A percentile compares a stretch with the other conserved stretches of the same genome.
These are phyloP conservation scores for Lophiostoma macrostomum DNA, from an alignment of 495 filamentous ascomycete species.

Conservation along the genomic window DNA sequence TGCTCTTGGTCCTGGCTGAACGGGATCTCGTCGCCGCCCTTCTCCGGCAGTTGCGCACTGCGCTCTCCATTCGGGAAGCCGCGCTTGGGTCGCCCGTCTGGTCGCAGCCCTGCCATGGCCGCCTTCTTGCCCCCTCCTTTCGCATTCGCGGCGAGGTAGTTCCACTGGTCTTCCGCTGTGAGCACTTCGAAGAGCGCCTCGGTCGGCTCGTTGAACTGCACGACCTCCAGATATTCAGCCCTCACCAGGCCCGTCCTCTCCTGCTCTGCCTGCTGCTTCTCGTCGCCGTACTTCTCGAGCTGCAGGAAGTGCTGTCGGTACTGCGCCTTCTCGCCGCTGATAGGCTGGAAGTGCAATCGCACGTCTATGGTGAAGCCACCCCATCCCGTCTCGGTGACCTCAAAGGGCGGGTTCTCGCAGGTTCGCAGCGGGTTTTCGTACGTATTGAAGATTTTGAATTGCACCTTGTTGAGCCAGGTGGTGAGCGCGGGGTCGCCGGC, in stretches of 20 bases:
- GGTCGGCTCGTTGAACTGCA: slow-evolving; percentile 93
- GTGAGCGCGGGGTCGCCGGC: slow-evolving; percentile 78
- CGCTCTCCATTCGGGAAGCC: slow-evolving; percentile 26
- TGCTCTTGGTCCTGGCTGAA: slow-evolving; percentile 31
- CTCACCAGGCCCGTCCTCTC: slow-evolving; percentile 62
- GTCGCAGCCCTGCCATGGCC: slow-evolving; percentile 12
- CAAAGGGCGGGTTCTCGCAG: slow-evolving; percentile 73
- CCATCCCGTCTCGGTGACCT: slow-evolving; percentile 90
- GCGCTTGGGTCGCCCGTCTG: slow-evolving; percentile 21
- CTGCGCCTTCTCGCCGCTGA: slow-evolving; percentile 84
- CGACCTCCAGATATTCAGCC: slow-evolving; percentile 80
- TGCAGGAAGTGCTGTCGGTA: slow-evolving; percentile 87
- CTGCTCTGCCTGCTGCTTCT: slow-evolving; percentile 66
- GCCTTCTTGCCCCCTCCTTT: slow-evolving; percentile 30
- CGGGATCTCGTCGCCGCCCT: slow-evolving; percentile 19
- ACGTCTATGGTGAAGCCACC: slow-evolving; percentile 96
- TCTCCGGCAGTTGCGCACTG: slow-evolving; percentile 27
- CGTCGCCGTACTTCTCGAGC: slow-evolving; percentile 83
- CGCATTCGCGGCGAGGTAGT: slow-evolving; percentile 27
- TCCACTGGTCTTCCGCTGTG: slow-evolving; percentile 40
- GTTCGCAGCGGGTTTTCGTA: slow-evolving; percentile 84
- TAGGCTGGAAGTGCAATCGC: slow-evolving; percentile 83
- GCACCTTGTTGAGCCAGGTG: slow-evolving; percentile 94
- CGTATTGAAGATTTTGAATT: slow-evolving; percentile 96
- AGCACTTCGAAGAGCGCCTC: slow-evolving; percentile 45